Evolutionary conservation across 2,329 filamentous ascomycete species (phyloP).

Genomic region (Exophiala sp.): DNA sequence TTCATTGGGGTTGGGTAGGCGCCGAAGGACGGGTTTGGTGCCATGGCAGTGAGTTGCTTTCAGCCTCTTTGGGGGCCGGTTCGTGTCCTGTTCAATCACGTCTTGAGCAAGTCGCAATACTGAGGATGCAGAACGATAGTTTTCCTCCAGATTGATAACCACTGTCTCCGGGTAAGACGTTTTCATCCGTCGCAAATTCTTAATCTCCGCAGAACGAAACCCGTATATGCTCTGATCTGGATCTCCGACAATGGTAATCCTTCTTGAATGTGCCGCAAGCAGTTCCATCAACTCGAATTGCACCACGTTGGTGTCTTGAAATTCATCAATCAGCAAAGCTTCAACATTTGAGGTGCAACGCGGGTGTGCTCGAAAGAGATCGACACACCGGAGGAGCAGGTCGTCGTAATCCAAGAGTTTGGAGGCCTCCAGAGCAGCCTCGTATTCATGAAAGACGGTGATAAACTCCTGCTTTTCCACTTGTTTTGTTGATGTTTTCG

Average conservation of each 20-base stretch:
- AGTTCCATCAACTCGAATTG: constrained; percentile 93
- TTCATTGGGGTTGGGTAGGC: constrained; percentile 59
- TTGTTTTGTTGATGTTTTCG: constrained; percentile 32
- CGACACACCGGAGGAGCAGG: constrained; percentile 73
- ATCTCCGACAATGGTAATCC: constrained; percentile 93
- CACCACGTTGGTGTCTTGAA: constrained; percentile 92
- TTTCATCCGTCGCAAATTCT: constrained; percentile 75
- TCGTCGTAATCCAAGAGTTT: constrained; percentile 95
- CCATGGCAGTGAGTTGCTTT: constrained; percentile 74
- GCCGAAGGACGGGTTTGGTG: constrained; percentile 72
- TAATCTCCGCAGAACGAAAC: constrained; percentile 87
- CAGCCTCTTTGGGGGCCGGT: constrained; percentile 71
- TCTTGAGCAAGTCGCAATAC: constrained; percentile 75
- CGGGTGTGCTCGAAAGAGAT: constrained; percentile 67
- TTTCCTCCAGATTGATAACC: constrained; percentile 82
- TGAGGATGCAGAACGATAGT: constrained; percentile 83
- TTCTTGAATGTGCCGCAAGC: constrained; percentile 63
- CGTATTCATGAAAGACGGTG: constrained; percentile 66
- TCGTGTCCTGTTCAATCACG: constrained; percentile 84
- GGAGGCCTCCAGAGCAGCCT: constrained; percentile 64
- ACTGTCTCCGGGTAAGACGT: constrained; percentile 69
- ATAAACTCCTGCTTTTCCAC: constrained; percentile 60
- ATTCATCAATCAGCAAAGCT: constrained; percentile 90
- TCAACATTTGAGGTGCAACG: constrained; percentile 83
- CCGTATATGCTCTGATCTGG: constrained; percentile 98